Evolutionary conservation across 192 early-diverging fungal genomes (phyloP), one percentile per base, ranked within the genome.

Genomic region (Linnemannia schmuckeri): DNA sequence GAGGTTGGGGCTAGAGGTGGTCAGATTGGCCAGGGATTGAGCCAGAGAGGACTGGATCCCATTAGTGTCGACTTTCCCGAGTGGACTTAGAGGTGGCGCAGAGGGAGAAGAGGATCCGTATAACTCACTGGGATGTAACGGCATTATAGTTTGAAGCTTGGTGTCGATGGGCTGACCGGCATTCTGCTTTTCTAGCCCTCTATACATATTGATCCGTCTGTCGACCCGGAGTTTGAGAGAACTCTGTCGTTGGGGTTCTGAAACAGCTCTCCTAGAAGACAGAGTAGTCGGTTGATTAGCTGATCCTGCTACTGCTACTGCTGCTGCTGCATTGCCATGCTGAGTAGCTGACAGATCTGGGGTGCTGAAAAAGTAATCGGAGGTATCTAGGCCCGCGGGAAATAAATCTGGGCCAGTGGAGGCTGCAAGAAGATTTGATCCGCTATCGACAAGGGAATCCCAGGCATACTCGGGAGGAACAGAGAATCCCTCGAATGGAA

Each of bases 81-180:
- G 66, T 33, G 72, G 74, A 27, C 80, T 81, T 24, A 71, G 74
- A 15, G 74, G 74, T 30, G 68, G 74, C 44, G 46, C 52, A 12
- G 74, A 54, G 1, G 74, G 12, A 1, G n/a, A 42, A 17, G 54
- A 61, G 27, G 63, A 22, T 22, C 38, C 46, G 10, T 37, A 54
- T 20, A 30, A 66, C 61, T 66, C 61, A 33, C 12, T 33, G 61
- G 27, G 4, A 30, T 13, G 27, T 33, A 13, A 9, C 9, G 61
- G 30, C n/a, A 66, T 33, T 33, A 3, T 33, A 30, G 61, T 12
- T 66, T 66, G 61, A 33, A 27, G 6, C 1, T 33, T 17, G 55
- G 10, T 27, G 55, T 27, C 27, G n/a, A 27, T 57, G n/a, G 55
- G n/a, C n/a, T 57, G 55, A n/a, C n/a, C 55, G 55, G n/a, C 22